A percentile compares a stretch with the other conserved stretches of the same genome.
These are phyloP conservation scores for Acanthamoeba triangularis DNA, from an alignment of 208 protist genomes.

Conservation along the genomic window DNA sequence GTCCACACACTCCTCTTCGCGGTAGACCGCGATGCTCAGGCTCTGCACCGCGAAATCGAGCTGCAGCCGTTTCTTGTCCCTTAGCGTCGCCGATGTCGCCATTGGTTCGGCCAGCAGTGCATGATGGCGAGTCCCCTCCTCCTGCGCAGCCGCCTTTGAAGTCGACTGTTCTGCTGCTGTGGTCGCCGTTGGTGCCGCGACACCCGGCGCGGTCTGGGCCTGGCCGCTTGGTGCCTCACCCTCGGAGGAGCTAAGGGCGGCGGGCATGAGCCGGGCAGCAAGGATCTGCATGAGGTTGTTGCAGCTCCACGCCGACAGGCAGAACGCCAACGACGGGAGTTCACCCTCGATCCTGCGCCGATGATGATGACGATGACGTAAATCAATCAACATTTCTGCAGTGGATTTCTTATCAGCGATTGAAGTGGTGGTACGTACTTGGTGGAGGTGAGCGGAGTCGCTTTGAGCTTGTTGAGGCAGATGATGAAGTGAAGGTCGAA, in stretches of 20 bases:
- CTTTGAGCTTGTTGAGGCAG: constrained; percentile 20
- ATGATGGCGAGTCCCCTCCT: not conserved
- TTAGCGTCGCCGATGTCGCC: not conserved
- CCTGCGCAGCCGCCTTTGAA: not conserved
- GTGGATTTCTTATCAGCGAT: not conserved
- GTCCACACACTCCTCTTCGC: not conserved
- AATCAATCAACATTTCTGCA: not conserved
- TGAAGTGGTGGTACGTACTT: not conserved
- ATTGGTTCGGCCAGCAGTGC: not conserved
- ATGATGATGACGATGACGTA: not conserved
- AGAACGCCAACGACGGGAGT: constrained; percentile 30
- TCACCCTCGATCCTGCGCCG: constrained; percentile 18
- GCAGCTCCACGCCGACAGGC: constrained; percentile 65
- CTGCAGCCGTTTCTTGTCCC: not conserved
- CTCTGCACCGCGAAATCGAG: not conserved
- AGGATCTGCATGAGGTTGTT: constrained; percentile 32
- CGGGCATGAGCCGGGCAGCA: not conserved
- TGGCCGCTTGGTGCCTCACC: not conserved
- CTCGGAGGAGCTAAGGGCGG: not conserved
- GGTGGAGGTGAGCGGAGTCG: constrained; percentile 16
- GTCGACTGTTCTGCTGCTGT: not conserved
- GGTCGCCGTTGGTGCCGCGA: not conserved
- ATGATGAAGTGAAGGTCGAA: constrained; percentile 69
- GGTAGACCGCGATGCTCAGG: not conserved
- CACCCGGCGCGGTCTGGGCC: not conserved